Evolutionary conservation across 768 basidiomycete genomes (phyloP).

Genomic region (Wakefieldia striispora): DNA sequence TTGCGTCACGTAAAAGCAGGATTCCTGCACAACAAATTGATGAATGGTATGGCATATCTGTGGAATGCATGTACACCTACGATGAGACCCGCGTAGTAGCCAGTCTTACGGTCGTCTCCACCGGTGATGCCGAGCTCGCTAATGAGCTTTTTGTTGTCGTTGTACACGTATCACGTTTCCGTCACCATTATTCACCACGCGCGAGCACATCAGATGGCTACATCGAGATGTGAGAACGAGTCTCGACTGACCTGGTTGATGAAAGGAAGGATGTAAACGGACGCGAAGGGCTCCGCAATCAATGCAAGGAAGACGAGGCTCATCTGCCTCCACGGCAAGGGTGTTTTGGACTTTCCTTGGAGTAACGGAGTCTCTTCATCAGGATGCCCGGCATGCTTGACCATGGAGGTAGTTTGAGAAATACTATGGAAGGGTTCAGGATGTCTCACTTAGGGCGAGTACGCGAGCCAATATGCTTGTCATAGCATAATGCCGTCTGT

Average conservation of each 20-base stretch:
- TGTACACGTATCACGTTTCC: too few species aligned
- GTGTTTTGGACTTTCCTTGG: slow-evolving; percentile 35
- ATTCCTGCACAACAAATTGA: slow-evolving; percentile 41
- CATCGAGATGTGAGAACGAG: not conserved
- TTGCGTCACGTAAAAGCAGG: slow-evolving; percentile 58
- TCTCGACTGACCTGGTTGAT: slow-evolving; percentile 49
- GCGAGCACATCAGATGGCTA: too few species aligned
- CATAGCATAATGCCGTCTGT: too few species aligned
- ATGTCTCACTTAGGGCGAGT: too few species aligned
- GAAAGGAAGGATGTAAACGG: slow-evolving; percentile 59
- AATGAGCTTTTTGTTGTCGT: slow-evolving; percentile 43
- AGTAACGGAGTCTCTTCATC: slow-evolving; percentile 47
- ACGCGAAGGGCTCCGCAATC: slow-evolving; percentile 53
- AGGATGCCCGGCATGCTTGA: slow-evolving; percentile 40
- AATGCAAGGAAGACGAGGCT: slow-evolving; percentile 45
- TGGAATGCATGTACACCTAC: slow-evolving; percentile 36
- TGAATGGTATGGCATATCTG: not conserved
- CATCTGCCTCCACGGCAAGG: slow-evolving; percentile 53
- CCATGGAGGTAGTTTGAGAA: slow-evolving; percentile 6
- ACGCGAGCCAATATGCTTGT: too few species aligned
- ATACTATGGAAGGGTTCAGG: not conserved
- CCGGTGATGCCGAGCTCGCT: slow-evolving; percentile 59
- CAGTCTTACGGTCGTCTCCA: slow-evolving; percentile 63
- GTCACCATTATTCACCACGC: too few species aligned
- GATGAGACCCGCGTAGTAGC: slow-evolving; percentile 63